Evolutionary conservation across 371 early-diverging fungal genomes (phyloP), one percentile per base, ranked within the genome.

Genomic region (Mucor sp.): DNA sequence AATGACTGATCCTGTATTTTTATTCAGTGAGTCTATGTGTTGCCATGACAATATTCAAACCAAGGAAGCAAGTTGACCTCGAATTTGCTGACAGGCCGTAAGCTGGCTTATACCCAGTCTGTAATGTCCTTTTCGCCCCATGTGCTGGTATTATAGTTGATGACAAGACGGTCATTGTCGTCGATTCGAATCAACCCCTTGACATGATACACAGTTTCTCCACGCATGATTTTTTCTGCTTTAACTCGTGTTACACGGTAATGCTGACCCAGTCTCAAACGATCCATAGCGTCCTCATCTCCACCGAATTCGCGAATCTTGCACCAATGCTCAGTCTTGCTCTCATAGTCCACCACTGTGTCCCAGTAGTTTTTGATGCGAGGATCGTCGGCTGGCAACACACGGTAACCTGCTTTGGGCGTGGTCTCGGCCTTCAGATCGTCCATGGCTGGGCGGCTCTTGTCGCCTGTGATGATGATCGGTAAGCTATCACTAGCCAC

Each of bases 401-500:
- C 53, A 33, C 66, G 67, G 39, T 53, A 43, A 12, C 70, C 70
- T 15, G 62, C 17, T 50, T 48, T 28, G 6, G 66, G 62, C 9
- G 11, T 3, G 0, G 28, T 39, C 9, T 35, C 7, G 9, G 50
- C n/a, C 11, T 43, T 41, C 41, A 72, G 68, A n/a, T 47, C 47
- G 21, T 47, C 47, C 47, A 47, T 47, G n/a, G 47, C 47, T 8
- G 47, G 47, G 19, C 9, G 47, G 43, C 66, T 70, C 1, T 67
- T 71, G 23, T 75, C 75, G 9, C 69, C 75, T 21, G 75, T 68
- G 41, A 80, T 74, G 21, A 62, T 74, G 11, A 67, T 71, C 5
- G 83, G 83, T 15, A 79, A 68, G 47, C 63, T 63, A 9, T 60
- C 65, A 9, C 53, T 63, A 15, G 83, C 81, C 47, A 96, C 89